These are phyloP conservation scores for Quercus robur DNA, from an alignment of 306 rosid genomes.

Conservation along the genomic window DNA sequence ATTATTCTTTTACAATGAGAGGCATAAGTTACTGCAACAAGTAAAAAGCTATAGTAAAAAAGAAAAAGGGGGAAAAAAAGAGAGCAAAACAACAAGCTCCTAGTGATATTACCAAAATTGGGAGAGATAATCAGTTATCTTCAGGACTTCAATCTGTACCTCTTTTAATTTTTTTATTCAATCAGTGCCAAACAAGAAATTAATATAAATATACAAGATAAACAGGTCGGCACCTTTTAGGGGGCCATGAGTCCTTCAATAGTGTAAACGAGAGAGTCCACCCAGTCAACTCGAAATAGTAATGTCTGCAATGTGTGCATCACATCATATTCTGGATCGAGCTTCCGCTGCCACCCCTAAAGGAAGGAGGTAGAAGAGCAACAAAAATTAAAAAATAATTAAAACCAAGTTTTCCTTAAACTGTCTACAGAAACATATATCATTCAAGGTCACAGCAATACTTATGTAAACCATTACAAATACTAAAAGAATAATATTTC, in stretches of 20 bases:
- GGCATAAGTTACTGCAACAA: background rate
- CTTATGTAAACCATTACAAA: background rate
- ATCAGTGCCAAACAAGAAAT: background rate
- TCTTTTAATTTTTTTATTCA: background rate
- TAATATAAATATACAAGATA: background rate
- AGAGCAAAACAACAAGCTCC: background rate
- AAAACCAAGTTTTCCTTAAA: background rate
- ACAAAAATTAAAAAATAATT: background rate
- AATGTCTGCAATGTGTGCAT: slow-evolving; percentile 51
- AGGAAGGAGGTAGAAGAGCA: background rate
- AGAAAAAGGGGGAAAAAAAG: background rate
- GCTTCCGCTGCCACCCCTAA: slow-evolving; percentile 87
- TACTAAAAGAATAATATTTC: background rate
- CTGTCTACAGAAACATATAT: background rate
- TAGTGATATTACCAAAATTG: background rate
- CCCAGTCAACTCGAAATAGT: slow-evolving; percentile 66
- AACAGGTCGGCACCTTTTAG: slow-evolving; percentile 13
- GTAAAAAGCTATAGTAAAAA: background rate
- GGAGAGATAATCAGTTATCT: background rate
- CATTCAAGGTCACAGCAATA: background rate
- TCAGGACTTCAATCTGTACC: background rate
- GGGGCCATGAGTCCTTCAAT: slow-evolving; percentile 66
- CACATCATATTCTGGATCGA: slow-evolving; percentile 71
- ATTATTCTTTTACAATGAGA: background rate
- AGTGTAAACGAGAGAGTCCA: slow-evolving; percentile 53